A percentile compares a stretch with the other conserved stretches of the same genome.
These are phyloP conservation scores for Sporothrix luriei DNA, from an alignment of 2,329 filamentous ascomycete species.

Conservation along the genomic window DNA sequence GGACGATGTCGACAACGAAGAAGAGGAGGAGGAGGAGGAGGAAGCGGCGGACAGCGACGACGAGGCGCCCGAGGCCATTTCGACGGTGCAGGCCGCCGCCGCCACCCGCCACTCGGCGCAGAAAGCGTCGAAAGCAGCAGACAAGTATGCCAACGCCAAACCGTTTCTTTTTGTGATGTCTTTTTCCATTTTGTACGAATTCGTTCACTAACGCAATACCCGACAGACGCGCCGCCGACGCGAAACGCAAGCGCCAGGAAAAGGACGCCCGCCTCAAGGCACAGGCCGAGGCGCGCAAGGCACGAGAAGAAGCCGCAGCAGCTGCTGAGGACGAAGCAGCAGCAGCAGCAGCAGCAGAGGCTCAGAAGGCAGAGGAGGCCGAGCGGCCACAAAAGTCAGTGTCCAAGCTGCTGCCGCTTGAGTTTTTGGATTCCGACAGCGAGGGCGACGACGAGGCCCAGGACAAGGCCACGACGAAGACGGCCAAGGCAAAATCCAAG, in stretches of 20 bases:
- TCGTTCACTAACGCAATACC: neutral
- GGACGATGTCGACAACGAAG: slow-evolving; percentile 29
- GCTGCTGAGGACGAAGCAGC: slow-evolving; percentile 31
- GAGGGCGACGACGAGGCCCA: slow-evolving; percentile 45
- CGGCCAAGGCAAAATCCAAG: neutral
- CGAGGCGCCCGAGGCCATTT: slow-evolving; percentile 62
- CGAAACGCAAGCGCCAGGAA: slow-evolving; percentile 60
- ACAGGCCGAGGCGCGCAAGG: slow-evolving; percentile 55
- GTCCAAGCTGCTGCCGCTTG: slow-evolving; percentile 55
- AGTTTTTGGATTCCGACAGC: slow-evolving; percentile 58
- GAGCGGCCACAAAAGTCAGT: slow-evolving; percentile 39
- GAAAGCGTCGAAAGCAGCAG: slow-evolving; percentile 53
- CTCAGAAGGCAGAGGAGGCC: slow-evolving; percentile 33
- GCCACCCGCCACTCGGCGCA: slow-evolving; percentile 52
- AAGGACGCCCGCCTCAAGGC: slow-evolving; percentile 58
- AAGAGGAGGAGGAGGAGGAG: slow-evolving; percentile 43
- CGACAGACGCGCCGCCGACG: slow-evolving; percentile 52
- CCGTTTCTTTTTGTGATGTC: neutral
- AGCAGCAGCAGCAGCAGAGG: slow-evolving; percentile 30
- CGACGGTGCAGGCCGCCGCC: slow-evolving; percentile 53
- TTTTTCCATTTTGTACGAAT: neutral
- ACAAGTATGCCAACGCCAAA: slow-evolving; percentile 50
- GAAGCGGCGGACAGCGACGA: slow-evolving; percentile 56
- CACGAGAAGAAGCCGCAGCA: slow-evolving; percentile 34
- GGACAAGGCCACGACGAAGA: slow-evolving; percentile 31